Conservation (phyloP, 2,329 filamentous ascomycete species). For the Dothidotthia symphoricarpi region DNA sequence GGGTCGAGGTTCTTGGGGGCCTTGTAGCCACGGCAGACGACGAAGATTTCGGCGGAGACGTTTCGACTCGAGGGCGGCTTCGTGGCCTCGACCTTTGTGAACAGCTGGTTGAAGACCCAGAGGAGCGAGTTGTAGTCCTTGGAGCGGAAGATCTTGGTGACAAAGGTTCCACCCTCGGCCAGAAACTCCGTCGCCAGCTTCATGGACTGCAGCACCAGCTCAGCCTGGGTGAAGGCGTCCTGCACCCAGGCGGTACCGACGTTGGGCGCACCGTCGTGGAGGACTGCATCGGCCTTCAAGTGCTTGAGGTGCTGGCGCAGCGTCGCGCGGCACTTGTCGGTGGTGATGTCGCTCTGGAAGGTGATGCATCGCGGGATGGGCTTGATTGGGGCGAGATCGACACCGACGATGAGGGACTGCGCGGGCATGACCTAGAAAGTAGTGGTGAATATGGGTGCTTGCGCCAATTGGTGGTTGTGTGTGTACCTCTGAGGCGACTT, state of each 20-base stretch:
- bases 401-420: conserved; percentile 86
- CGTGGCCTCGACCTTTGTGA: conserved; percentile 91
- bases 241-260: conserved; percentile 98
- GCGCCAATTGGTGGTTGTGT: neutral
- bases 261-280: conserved; percentile 96
- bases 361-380: conserved; percentile 90
- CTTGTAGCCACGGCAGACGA: conserved; percentile 93
- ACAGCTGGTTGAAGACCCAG: conserved; percentile 98
- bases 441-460: conserved; percentile 1
- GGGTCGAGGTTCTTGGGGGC: conserved; percentile 92
- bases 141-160: conserved; percentile 95
- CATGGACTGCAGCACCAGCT: conserved; percentile 84
- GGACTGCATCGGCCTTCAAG: conserved; percentile 91
- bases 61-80: conserved; percentile 95
- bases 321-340: conserved; percentile 89
- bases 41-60: conserved; percentile 97
- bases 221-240: conserved; percentile 96
- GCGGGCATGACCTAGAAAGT: conserved; percentile 69
- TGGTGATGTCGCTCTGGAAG: conserved; percentile 97
- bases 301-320: conserved; percentile 88
- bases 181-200: conserved; percentile 94
- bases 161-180: conserved; percentile 74
- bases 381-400: conserved; percentile 94
- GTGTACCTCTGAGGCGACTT: conserved; percentile 86
- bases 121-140: conserved; percentile 95